Base-by-base conservation (phyloP, 768 basidiomycete species). In the Boletus reticulatus region DNA sequence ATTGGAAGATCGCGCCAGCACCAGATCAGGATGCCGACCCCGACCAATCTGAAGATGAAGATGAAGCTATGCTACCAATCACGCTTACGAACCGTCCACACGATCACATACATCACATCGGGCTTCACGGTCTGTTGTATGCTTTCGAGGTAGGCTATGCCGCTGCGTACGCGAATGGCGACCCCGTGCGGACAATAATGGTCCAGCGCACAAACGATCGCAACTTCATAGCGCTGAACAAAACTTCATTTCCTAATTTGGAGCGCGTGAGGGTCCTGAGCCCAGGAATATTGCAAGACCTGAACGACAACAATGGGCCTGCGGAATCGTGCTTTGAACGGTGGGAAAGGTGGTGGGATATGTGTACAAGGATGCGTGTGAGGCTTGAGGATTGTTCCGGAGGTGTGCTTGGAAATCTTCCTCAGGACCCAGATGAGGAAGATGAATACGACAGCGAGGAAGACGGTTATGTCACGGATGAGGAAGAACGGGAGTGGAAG, bases 341-440 rank as follows among this genome's bases (percentile, higher is more conserved):
- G 31, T 91, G 88, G 84, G 83, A 84, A 60, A 72, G 77, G 45
- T 91, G 89, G 89, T 87, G 83, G 80, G 76, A 75, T 14, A 74
- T 71, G 60, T 86, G 82, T 58, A 58, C 72, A 0, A 57, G 61
- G 19, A 74, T 79, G 66, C 78, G 80, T 1, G 72, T 90, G 6
- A 69, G 84, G 42, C 65, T 92, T 48, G 88, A 92, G 70, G 89
- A 92, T 67, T 91, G 89, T 63, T 90, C 89, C 0, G 89, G 87
- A 0, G 81, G 74, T 13, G 60, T 75, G 49, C 70, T 92, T 37
- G 89, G 89, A 0, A 63, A 62, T 49, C 65, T 74, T 27, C 72
- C 67, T 24, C 66, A 63, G 37, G 57, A 72, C 13, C 67, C 69
- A 0, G 71, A 67, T 0, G 73, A 68, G 1, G 72, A 70, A 4